A percentile compares a stretch with the other conserved stretches of the same genome.
Conservation (phyloP, 257 asterid species). For the Gentiana straminea region DNA sequence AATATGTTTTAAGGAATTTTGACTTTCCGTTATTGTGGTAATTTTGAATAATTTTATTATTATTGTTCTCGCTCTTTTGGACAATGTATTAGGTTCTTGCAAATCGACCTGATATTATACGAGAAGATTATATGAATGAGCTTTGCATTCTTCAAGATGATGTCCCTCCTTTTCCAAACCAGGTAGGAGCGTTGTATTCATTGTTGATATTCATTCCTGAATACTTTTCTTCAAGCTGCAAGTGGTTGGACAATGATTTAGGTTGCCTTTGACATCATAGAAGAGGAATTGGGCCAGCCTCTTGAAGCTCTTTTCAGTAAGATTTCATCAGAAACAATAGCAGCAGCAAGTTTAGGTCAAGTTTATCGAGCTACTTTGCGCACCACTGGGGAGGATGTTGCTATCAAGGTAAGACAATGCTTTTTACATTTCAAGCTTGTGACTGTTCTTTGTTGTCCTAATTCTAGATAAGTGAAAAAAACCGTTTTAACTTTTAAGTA, state of each 20-base stretch:
- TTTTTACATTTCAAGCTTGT: constrained; percentile 7
- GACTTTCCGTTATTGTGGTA: no score
- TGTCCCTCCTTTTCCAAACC: constrained; percentile 93
- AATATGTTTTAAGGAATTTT: no score
- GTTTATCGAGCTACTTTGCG: constrained; percentile 98
- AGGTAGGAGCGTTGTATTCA: constrained; percentile 34
- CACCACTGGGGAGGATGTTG: constrained; percentile 91
- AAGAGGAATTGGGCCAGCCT: constrained; percentile 96
- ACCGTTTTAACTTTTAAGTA: not conserved
- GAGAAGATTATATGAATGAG: constrained; percentile 99
- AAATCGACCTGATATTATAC: constrained; percentile 94
- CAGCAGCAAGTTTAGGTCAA: constrained; percentile 99
- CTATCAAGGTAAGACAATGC: constrained; percentile 53
- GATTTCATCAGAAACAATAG: constrained; percentile 89
- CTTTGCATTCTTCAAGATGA: constrained; percentile 99
- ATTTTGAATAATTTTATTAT: no score
- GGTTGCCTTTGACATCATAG: constrained; percentile 97
- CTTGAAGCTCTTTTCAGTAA: constrained; percentile 94
- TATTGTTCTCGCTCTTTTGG: no score
- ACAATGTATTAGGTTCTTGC: constrained; percentile 66
- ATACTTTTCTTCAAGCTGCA: constrained; percentile 20
- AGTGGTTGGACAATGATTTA: constrained; percentile 51
- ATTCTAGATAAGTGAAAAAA: not conserved
- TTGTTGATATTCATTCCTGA: constrained; percentile 14
- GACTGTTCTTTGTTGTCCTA: not conserved